Evolutionary conservation across 495 filamentous ascomycete species (phyloP).

Genomic region (Xylaria venustula): DNA sequence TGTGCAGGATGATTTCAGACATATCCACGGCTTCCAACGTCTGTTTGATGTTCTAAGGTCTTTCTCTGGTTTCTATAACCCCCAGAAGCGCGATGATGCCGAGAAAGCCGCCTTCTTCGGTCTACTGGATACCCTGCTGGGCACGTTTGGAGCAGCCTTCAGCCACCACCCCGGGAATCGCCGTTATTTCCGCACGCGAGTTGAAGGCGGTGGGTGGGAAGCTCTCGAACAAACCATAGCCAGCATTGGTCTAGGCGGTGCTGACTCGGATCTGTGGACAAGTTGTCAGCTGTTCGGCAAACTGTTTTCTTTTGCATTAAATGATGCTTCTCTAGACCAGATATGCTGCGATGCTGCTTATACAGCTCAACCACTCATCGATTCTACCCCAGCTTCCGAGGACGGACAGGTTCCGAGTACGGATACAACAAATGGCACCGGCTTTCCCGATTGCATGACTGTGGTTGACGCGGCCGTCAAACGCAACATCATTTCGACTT

Average conservation of each 20-base stretch:
- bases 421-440: background rate
- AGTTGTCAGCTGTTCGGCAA: constrained; percentile 78
- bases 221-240: constrained; percentile 69
- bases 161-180: constrained; percentile 81
- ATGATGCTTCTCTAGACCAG: constrained; percentile 65
- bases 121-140: constrained; percentile 67
- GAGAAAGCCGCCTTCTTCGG: constrained; percentile 64
- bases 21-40: constrained; percentile 74
- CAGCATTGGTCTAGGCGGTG: constrained; percentile 58
- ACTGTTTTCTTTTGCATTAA: constrained; percentile 78
- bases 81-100: constrained; percentile 53
- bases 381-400: background rate
- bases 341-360: constrained; percentile 42
- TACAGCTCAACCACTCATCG: background rate
- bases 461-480: constrained; percentile 41
- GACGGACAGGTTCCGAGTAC: background rate
- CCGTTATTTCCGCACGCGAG: constrained; percentile 74
- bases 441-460: constrained; percentile 25
- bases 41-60: constrained; percentile 66
- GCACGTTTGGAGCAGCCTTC: constrained; percentile 72
- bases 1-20: constrained; percentile 77
- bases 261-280: constrained; percentile 57
- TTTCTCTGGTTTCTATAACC: constrained; percentile 70
- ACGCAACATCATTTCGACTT: constrained; percentile 51
- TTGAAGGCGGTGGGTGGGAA: constrained; percentile 73